Evolutionary conservation across 768 basidiomycete species (phyloP), one percentile per base, ranked within the genome.

Genomic region (Hysterangium stoloniferum): DNA sequence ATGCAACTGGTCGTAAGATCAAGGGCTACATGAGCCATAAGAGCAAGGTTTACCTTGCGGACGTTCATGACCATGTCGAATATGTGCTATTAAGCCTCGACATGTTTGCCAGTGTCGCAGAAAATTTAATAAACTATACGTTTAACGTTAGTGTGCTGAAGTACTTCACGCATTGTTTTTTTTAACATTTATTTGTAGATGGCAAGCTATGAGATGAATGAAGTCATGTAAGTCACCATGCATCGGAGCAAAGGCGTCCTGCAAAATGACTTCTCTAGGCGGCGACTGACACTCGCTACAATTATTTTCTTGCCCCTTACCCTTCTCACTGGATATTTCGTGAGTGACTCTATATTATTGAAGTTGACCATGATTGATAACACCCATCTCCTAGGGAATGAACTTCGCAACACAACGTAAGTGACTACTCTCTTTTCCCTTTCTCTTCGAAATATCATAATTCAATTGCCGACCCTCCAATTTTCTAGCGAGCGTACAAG

Each of bases 61-160:
- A 87, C 59, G 82, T 86, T 1, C 72, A 76, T 53, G 86, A 88
- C 59, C 86, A 88, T 56, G 80, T 83, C 70, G 85, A 86, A 48
- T 82, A 82, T 52, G 78, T 83, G 31, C 60, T 88, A 22, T 70
- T 72, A 1, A 82, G 78, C 56, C 60, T 88, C 43, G 86, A 88
- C 53, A 84, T 85, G 77, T 86, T 86, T 56, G 71, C 80, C 1
- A 75, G 73, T 25, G 79, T 86, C 54, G 71, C 78, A 5, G 81
- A 86, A 57, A 86, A 86, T 58, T 60, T 86, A 57, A 85, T 86
- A 57, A 72, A 75, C 52, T 86, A 82, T 60, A 78, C 80, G 17
- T 87, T 86, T 71, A 86, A 86, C 62, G 81, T 84, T 43, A 22
- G 79, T 66, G 6, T 32, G 19, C 52, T 27, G 12, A 19, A 42